phyloP scores from a whole-genome alignment of 495 filamentous ascomycete genomes.

The Penicillium samsonianum region DNA sequence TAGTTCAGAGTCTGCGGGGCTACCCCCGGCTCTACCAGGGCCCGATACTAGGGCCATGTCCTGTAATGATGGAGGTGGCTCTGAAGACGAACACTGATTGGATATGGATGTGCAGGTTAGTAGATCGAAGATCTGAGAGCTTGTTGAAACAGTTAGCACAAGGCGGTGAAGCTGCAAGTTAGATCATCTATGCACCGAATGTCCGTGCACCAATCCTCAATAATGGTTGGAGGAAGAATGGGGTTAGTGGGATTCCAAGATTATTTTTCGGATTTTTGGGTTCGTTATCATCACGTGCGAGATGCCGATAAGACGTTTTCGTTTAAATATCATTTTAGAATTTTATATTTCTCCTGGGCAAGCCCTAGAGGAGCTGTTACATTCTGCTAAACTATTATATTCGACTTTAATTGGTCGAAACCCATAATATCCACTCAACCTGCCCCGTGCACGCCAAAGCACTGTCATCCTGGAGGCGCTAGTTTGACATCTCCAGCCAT shows the following conservation, averaged over 20 bases:
- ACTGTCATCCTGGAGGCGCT: conserved; percentile 18
- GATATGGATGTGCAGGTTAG: conserved; percentile 7
- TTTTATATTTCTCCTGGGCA: no score
- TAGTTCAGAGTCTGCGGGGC: conserved; percentile 55
- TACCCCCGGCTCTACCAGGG: conserved; percentile 55
- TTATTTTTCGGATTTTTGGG: no score
- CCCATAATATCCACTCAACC: neutral
- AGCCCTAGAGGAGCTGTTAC: no score
- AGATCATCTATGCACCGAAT: neutral
- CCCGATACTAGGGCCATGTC: conserved; percentile 64
- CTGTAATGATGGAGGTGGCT: neutral
- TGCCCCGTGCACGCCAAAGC: conserved; percentile 1
- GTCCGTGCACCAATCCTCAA: no score
- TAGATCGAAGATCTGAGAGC: neutral
- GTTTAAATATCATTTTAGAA: no score
- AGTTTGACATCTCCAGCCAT: conserved; percentile 26
- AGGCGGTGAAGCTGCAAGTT: neutral
- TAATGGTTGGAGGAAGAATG: no score
- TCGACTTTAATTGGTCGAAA: neutral
- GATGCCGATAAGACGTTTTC: no score
- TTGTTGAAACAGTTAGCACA: neutral
- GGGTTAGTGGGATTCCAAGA: no score
- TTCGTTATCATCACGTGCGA: no score
- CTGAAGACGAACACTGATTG: neutral
- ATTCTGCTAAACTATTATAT: neutral